Evolutionary conservation across 2,329 filamentous ascomycete genomes (phyloP).

Genomic region (Pestalotiopsis sp.): DNA sequence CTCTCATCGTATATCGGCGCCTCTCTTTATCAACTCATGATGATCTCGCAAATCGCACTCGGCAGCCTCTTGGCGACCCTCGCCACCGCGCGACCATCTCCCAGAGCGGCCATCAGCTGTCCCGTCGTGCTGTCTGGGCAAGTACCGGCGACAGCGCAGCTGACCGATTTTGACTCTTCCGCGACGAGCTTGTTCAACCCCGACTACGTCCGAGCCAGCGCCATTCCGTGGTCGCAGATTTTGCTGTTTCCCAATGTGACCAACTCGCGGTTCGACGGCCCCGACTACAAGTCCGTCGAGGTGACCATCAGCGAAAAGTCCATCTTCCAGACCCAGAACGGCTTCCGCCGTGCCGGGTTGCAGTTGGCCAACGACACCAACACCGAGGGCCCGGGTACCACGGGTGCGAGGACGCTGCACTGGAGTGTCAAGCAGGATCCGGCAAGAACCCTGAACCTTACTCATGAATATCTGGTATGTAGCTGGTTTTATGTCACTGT

Average conservation of each 20-base stretch:
- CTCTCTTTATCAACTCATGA: not conserved
- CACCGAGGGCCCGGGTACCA: slow-evolving; percentile 35
- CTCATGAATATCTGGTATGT: slow-evolving; percentile 34
- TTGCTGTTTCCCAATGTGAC: slow-evolving; percentile 28
- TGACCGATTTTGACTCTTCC: slow-evolving; percentile 33
- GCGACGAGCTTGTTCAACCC: slow-evolving; percentile 32
- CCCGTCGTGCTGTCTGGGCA: slow-evolving; percentile 29
- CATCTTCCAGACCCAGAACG: slow-evolving; percentile 47
- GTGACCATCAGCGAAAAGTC: slow-evolving; percentile 46
- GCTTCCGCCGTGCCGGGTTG: slow-evolving; percentile 48
- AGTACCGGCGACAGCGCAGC: slow-evolving; percentile 24
- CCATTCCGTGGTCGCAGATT: slow-evolving; percentile 29
- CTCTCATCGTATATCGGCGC: not conserved
- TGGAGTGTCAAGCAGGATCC: slow-evolving; percentile 34
- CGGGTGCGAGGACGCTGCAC: slow-evolving; percentile 32
- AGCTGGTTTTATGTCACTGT: no score
- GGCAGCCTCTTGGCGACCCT: slow-evolving; percentile 1
- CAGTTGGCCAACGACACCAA: slow-evolving; percentile 45
- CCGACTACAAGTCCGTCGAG: slow-evolving; percentile 39
- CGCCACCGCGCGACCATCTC: not conserved
- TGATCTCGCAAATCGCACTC: not conserved
- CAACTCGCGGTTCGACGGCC: slow-evolving; percentile 42
- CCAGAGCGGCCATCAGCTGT: slow-evolving; percentile 24
- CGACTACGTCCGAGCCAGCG: slow-evolving; percentile 30
- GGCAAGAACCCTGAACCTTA: slow-evolving; percentile 30